Evolutionary conservation across 768 basidiomycete species (phyloP).

Genomic region (Panellus pusillus): DNA sequence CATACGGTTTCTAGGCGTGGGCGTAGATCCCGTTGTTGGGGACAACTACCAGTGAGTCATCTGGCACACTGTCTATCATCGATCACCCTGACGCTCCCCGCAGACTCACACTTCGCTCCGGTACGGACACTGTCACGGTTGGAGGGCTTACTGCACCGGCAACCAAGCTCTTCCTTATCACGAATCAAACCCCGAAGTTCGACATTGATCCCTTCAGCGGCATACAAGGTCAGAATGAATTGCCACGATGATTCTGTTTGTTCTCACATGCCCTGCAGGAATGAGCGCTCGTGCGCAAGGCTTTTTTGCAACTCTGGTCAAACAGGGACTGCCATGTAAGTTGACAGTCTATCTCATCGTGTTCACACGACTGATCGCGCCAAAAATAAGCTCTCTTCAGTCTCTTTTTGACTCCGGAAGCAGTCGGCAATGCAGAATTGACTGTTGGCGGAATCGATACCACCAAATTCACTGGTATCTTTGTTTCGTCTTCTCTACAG

Average conservation of each 20-base stretch:
- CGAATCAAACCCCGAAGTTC: constrained; percentile 52
- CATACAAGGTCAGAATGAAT: constrained; percentile 42
- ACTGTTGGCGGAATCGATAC: constrained; percentile 54
- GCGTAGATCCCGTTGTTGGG: constrained; percentile 53
- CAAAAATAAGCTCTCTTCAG: constrained; percentile 46
- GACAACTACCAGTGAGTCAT: constrained; percentile 34
- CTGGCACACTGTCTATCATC: background rate
- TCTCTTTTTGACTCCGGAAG: constrained; percentile 47
- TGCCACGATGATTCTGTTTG: background rate
- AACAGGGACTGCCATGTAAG: constrained; percentile 52
- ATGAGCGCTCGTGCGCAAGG: constrained; percentile 51
- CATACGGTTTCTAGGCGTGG: constrained; percentile 27
- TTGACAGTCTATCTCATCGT: background rate
- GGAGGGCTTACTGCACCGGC: constrained; percentile 41
- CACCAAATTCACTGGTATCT: constrained; percentile 48
- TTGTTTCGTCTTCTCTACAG: background rate
- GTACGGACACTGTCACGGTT: constrained; percentile 48
- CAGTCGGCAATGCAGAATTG: constrained; percentile 50
- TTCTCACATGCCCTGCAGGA: constrained; percentile 31
- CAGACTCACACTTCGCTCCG: constrained; percentile 44
- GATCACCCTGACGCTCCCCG: background rate
- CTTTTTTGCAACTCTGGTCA: constrained; percentile 48
- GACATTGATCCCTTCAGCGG: constrained; percentile 56
- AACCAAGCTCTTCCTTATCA: constrained; percentile 50
- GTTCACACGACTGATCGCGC: background rate